phyloP scores from a whole-genome alignment of 345 rosid species.

The Rhodomyrtus tomentosa region DNA sequence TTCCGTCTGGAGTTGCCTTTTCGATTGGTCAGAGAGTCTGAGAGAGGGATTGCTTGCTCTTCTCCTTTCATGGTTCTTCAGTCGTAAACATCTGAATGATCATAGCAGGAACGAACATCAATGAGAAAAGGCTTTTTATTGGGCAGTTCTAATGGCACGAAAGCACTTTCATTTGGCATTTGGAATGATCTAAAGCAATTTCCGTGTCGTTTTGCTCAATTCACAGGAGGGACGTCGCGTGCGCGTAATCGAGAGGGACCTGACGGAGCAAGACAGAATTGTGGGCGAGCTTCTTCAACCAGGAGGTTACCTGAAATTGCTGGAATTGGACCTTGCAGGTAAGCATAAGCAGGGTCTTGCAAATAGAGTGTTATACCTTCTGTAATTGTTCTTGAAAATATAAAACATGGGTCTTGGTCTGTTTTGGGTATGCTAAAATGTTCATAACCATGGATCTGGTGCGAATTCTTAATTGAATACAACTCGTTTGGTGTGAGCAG shows the following conservation, averaged over 20 bases:
- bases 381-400: background rate
- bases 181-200: background rate
- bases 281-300: slow-evolving; percentile 59
- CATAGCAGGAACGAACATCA: background rate
- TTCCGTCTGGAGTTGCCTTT: background rate
- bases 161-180: background rate
- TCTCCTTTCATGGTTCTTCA: background rate
- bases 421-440: background rate
- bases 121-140: background rate
- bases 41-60: background rate
- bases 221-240: slow-evolving; percentile 46
- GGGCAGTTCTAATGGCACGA: background rate
- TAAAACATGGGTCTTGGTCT: background rate
- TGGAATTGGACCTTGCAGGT: slow-evolving; percentile 50
- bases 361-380: background rate
- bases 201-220: background rate
- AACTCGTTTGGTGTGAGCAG: slow-evolving; percentile 1
- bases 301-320: slow-evolving; percentile 46
- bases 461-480: background rate
- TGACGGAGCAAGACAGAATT: slow-evolving; percentile 40
- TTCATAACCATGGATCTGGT: background rate
- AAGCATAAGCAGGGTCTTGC: slow-evolving; percentile 1
- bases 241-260: slow-evolving; percentile 48
- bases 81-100: background rate
- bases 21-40: background rate